Evolutionary conservation across 768 basidiomycete species (phyloP), one percentile per base, ranked within the genome.

Genomic region (Tremella fuciformis): DNA sequence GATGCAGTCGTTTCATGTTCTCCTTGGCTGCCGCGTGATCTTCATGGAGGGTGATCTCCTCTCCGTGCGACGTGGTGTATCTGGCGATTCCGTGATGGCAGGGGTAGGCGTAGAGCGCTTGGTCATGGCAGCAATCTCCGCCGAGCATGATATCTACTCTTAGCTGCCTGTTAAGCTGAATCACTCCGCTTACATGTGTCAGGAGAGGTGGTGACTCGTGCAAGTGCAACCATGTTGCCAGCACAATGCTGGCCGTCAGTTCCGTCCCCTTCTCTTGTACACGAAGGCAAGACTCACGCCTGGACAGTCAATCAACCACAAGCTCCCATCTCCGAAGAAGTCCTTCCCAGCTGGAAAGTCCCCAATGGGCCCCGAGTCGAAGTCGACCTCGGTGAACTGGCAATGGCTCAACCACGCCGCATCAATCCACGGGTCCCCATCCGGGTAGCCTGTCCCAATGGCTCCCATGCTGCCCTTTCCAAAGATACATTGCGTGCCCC

Each of bases 291-390:
- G 19, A 62, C 69, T 59, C 24, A 67, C 63, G 15, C 69, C 69
- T 39, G 66, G 66, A 13, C 57, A 57, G 57, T 64, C 54, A 11
- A 64, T 44, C 8, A 71, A 51, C 64, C 64, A 71, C 38, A 68
- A 54, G 50, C 62, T 62, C 2, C 69, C 69, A 54, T 71, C 69
- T 0, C 66, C 64, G 40, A 66, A 68, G 56, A 58, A 71, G 40
- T 71, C 64, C 8, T 65, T 48, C 1, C 54, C 69, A 9, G 58
- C 38, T 11, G 66, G 64, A 34, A 57, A 71, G 39, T 61, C 63
- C 11, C 60, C 66, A 9, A 71, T 29, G 22, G 42, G 42, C 16
- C 29, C 29, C 29, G 29, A 34, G 11, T 34, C 42, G 16, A 46
- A 46, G 6, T 46, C 42, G 22, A 46, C 22, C 42, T 46, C 42